Base-by-base conservation (phyloP, 1,284 basidiomycete genomes). In the Ganoderma resinaceum region DNA sequence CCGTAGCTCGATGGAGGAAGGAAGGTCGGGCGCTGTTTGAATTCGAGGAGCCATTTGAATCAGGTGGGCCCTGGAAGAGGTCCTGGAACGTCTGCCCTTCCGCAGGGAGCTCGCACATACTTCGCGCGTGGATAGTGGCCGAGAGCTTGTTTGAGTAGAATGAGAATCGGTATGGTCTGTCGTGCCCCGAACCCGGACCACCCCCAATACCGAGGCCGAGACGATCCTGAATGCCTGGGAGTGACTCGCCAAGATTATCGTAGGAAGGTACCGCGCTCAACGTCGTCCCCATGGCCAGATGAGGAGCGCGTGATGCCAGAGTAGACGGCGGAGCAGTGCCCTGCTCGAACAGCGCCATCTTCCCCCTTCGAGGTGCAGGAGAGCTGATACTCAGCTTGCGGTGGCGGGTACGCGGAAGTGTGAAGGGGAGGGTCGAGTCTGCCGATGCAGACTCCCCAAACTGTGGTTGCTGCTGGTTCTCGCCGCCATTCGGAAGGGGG, bases 81-180 rank as follows among this genome's bases (percentile, higher is more conserved):
- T 99, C 95, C 75, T 96, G 93, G 76, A 99, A 99, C 0, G 90
- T 88, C 80, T 99, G 97, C 0, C 95, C 95, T 35, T 97, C 96
- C 0, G 94, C 95, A 0, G 98, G 97, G 3, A 99, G 87, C 80
- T 99, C 98, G 66, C 93, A 92, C 16, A 99, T 82, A 71, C 93
- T 96, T 12, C 96, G 87, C 0, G 98, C 95, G 80, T 99, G 98
- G 61, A 99, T 98, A 1, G 97, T 98, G 0, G 95, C 93, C 2
- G 93, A 91, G 60, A 98, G 84, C 1, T 94, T 88, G 77, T 99
- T 99, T 20, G 96, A 98, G 82, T 99, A 99, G 83, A 99, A 99
- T 0, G 97, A 99, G 83, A 99, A 99, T 40, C 98, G 89, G 78
- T 99, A 99, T 8, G 97, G 97, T 77, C 95, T 85, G 75, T 96